These are phyloP conservation scores for Ogataea ganodermae DNA, from an alignment of 805 yeast species.

Conservation along the genomic window DNA sequence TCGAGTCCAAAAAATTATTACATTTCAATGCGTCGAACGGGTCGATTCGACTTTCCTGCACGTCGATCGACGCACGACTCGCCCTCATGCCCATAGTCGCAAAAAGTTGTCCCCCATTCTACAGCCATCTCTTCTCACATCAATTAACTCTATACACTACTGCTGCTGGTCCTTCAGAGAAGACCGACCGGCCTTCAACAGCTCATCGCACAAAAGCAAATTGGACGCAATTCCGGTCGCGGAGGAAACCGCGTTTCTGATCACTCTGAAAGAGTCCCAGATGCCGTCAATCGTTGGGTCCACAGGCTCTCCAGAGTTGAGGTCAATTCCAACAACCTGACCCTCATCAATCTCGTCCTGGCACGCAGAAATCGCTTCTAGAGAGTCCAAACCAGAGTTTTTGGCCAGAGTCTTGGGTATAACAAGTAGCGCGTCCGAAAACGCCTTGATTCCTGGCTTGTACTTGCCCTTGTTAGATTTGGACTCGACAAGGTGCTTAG, in stretches of 20 bases:
- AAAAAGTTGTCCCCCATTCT: too few relatives aligned
- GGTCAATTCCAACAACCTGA: slow-evolving; percentile 85
- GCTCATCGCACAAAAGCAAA: slow-evolving; percentile 89
- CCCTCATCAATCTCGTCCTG: slow-evolving; percentile 87
- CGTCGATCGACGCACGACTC: background rate
- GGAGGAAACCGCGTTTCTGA: slow-evolving; percentile 88
- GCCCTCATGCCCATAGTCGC: too few relatives aligned
- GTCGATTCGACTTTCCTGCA: background rate
- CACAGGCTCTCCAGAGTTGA: slow-evolving; percentile 90
- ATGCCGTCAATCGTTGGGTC: slow-evolving; percentile 93
- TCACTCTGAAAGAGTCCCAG: slow-evolving; percentile 94
- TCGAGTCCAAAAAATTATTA: too few relatives aligned
- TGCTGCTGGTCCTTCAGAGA: slow-evolving; percentile 59
- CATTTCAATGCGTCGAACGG: too few relatives aligned
- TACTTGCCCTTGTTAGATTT: slow-evolving; percentile 76
- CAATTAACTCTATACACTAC: background rate
- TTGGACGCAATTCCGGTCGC: slow-evolving; percentile 95
- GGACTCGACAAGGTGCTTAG: slow-evolving; percentile 60
- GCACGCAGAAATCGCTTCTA: slow-evolving; percentile 84
- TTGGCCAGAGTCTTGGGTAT: slow-evolving; percentile 91
- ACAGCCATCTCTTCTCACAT: background rate
- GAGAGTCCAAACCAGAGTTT: slow-evolving; percentile 91
- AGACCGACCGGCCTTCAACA: slow-evolving; percentile 94
- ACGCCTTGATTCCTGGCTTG: slow-evolving; percentile 89
- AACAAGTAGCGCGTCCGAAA: slow-evolving; percentile 86